Base-by-base conservation (phyloP, 208 protist genomes). In the Wallacemonas sp. region DNA sequence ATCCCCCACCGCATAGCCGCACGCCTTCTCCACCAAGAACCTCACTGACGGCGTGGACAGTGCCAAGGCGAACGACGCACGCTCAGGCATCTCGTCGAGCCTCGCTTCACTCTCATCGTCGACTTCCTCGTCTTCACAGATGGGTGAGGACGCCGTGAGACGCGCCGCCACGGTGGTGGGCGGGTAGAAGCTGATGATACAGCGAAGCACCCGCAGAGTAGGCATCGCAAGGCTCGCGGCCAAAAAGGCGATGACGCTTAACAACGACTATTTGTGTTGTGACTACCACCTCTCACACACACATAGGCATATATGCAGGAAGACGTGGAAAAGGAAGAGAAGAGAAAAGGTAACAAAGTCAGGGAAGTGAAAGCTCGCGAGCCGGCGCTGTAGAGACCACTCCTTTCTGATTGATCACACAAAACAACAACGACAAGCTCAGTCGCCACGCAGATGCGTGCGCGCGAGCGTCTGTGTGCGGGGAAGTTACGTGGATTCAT, bases 271-370 rank as follows among this genome's bases (percentile, higher is more conserved):
- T n/a, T n/a, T n/a, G n/a, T n/a, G n/a, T n/a, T n/a, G n/a, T n/a
- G n/a, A n/a, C n/a, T n/a, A n/a, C n/a, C n/a, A n/a, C n/a, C n/a
- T 45, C 19, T 58, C 29, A 62, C 9, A 62, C 27, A 5, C 39
- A 26, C 6, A 44, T 6, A 45, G 9, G 19, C 29, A 62, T 38
- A 34, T 8, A 34, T 21, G 46, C 10, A 62, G 17, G 27, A 27
- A 46, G 12, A 45, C 8, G 22, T 46, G 34, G 17, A 29, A 45
- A 17, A 46, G 15, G 32, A 48, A 62, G 29, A 42, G 27, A 62
- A 46, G 29, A 62, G 36, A 62, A 62, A 46, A 62, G n/a, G 46
- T 32, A 5, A 44, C 0, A 2, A 66, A 66, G 55, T 21, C 21
- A 29, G 42, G 10, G 21, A 22, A 15, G 46, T n/a, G 13, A 22